A percentile compares a stretch with the other conserved stretches of the same genome.
These are phyloP conservation scores for Flaveria sonorensis DNA, from an alignment of 129 eudicot species.

Conservation along the genomic window DNA sequence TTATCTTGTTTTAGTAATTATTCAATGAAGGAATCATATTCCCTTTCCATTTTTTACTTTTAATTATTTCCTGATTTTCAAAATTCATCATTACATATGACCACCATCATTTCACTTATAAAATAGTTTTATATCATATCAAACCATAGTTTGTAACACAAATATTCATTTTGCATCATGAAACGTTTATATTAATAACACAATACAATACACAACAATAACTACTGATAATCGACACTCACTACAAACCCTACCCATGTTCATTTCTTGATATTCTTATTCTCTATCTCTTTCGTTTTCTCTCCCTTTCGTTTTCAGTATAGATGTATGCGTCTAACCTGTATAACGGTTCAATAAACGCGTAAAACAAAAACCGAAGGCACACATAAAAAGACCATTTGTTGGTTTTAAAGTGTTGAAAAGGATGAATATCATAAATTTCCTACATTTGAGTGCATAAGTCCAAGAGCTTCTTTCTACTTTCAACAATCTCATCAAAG, in stretches of 20 bases:
- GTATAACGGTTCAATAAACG: not conserved
- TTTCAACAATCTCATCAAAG: constrained; percentile 85
- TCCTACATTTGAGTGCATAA: constrained; percentile 61
- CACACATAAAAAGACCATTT: not conserved
- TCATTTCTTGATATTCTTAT: not conserved
- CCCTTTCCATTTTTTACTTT: constrained; percentile 25
- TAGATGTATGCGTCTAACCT: not conserved
- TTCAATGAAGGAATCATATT: constrained; percentile 52
- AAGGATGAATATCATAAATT: not conserved
- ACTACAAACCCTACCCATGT: not conserved
- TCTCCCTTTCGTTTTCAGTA: not conserved
- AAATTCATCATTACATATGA: not conserved
- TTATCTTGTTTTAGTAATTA: constrained; percentile 32
- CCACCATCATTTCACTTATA: not conserved
- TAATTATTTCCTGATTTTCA: not conserved
- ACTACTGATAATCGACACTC: not conserved
- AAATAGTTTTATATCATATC: not conserved
- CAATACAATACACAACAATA: not conserved
- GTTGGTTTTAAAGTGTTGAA: not conserved
- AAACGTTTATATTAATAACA: not conserved
- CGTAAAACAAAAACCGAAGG: not conserved
- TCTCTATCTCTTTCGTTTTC: not conserved
- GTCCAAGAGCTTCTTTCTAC: constrained; percentile 72
- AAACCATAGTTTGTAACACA: constrained; percentile 2
- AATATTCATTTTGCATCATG: not conserved